Evolutionary conservation across 2,329 filamentous ascomycete genomes (phyloP).

Genomic region (Diaporthe amygdali): DNA sequence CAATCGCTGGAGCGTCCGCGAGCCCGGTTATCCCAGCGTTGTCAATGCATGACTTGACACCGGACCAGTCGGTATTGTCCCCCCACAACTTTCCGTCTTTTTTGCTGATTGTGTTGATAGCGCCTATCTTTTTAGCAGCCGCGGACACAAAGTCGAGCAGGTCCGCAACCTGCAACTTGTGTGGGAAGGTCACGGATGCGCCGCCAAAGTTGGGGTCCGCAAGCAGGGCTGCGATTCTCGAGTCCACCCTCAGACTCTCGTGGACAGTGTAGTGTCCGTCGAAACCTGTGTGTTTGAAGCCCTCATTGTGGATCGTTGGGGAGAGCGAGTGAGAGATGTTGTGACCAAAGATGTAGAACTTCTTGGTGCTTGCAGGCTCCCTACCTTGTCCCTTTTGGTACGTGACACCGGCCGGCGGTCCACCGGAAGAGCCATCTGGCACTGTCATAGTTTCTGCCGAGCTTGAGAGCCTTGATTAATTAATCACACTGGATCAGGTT

Average conservation of each 20-base stretch:
- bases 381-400: background rate
- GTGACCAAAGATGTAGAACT: background rate
- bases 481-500: background rate
- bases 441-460: background rate
- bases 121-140: background rate
- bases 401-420: background rate
- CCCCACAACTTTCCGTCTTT: background rate
- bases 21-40: background rate
- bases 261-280: background rate
- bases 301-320: background rate
- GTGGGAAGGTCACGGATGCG: background rate
- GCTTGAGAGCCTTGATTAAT: background rate
- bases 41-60: background rate
- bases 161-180: background rate
- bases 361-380: background rate
- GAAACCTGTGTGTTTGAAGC: background rate
- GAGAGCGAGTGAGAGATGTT: slow-evolving; percentile 1
- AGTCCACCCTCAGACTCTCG: background rate
- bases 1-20: background rate
- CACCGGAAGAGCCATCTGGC: background rate
- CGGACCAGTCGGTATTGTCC: background rate
- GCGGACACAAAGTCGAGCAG: background rate
- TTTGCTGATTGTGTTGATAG: background rate
- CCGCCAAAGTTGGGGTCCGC: background rate
- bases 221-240: background rate